A percentile compares a stretch with the other conserved stretches of the same genome.
Evolutionary conservation across 306 rosid genomes (phyloP).

Genomic region (Acacia crassicarpa): DNA sequence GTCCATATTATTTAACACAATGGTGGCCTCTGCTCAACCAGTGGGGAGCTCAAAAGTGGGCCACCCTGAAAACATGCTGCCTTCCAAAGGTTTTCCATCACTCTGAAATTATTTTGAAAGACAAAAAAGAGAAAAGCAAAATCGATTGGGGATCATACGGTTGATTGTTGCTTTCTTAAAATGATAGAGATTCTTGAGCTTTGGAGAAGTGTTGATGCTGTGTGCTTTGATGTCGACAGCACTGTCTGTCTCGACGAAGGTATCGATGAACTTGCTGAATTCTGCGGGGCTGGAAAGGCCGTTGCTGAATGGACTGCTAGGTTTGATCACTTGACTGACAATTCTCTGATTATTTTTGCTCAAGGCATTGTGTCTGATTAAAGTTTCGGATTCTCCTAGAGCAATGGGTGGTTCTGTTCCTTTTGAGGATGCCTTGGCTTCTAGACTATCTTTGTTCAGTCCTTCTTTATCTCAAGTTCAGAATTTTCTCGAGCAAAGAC

Average conservation of each 20-base stretch:
- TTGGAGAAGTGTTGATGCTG: slow-evolving; percentile 40
- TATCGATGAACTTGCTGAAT: slow-evolving; percentile 72
- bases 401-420: slow-evolving; percentile 99
- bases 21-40: slow-evolving; percentile 38
- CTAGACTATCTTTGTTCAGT: slow-evolving; percentile 80
- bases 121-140: not conserved
- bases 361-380: slow-evolving; percentile 30
- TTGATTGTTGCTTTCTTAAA: slow-evolving; percentile 1
- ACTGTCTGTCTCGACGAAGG: slow-evolving; percentile 69
- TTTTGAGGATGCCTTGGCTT: slow-evolving; percentile 94
- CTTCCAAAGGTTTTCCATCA: not conserved
- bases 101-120: not conserved
- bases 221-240: slow-evolving; percentile 40
- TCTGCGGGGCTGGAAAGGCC: slow-evolving; percentile 75
- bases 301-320: slow-evolving; percentile 78
- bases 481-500: slow-evolving; percentile 74
- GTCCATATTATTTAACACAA: slow-evolving; percentile 13
- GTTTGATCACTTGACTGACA: not conserved
- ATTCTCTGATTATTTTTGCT: not conserved
- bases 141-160: not conserved
- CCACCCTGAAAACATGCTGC: slow-evolving; percentile 18
- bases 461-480: slow-evolving; percentile 81
- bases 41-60: slow-evolving; percentile 21
- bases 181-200: slow-evolving; percentile 15
- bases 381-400: slow-evolving; percentile 43